Evolutionary conservation across 768 basidiomycete genomes (phyloP), one percentile per base, ranked within the genome.

Genomic region (Termitomyces sp.): DNA sequence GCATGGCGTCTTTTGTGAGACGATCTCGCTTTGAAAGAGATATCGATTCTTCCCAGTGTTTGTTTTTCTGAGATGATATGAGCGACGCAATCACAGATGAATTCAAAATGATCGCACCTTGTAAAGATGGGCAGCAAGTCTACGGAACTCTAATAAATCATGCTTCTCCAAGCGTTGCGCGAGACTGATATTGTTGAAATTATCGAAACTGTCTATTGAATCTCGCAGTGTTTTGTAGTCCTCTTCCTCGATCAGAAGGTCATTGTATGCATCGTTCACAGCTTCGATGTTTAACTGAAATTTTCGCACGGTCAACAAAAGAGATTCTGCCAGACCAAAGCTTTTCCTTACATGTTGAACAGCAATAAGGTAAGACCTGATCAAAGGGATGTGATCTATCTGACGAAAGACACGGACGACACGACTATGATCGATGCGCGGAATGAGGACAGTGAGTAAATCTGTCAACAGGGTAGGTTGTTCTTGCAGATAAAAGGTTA

Each of bases 171-270:
- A 73, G 51, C 90, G 84, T 65, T 83, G 82, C 1, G 96, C 95
- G 33, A 99, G 85, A 32, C 76, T 80, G 59, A 93, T 85, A 64
- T 91, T 93, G 73, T 98, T 92, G 77, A 97, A 99, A 74, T 97
- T 98, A 74, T 98, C 94, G 68, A 97, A 95, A 70, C 94, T 94
- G 74, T 98, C 96, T 53, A 98, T 95, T 10, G 93, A 95, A 71
- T 97, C 97, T 9, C 96, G 90, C 8, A 99, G 83, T 0, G 96
- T 98, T 73, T 96, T 94, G 79, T 95, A 93, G 69, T 99, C 96
- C 73, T 99, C 97, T 71, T 99, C 97, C 71, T 99, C 97, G 59
- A 99, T 98, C 44, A 98, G 80, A n/a, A 99, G 78, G 66, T 94
- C 91, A 66, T 98, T 98, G 77, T 97, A 98, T 8, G 96, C 95